These are phyloP conservation scores for Paracorniculantispora psalliotae DNA, from an alignment of 2,329 filamentous ascomycete species.

Conservation along the genomic window DNA sequence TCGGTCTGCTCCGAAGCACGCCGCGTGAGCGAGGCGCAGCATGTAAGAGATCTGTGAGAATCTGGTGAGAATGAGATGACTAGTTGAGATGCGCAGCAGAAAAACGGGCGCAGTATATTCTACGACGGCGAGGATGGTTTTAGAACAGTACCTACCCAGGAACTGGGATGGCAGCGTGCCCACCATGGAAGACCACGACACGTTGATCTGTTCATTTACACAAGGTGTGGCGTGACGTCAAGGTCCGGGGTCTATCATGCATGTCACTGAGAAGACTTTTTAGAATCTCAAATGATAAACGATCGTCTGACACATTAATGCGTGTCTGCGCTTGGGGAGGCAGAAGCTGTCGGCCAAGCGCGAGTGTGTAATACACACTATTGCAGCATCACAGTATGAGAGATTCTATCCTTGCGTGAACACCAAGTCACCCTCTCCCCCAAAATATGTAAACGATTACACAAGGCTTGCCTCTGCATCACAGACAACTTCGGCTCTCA, in stretches of 20 bases:
- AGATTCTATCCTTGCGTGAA: too few relatives aligned
- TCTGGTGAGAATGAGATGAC: too few relatives aligned
- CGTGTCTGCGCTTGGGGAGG: too few relatives aligned
- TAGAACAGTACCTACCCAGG: too few relatives aligned
- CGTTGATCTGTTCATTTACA: background rate
- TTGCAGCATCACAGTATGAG: too few relatives aligned
- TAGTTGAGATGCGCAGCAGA: background rate
- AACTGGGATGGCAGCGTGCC: background rate
- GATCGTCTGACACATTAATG: too few relatives aligned
- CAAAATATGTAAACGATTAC: background rate
- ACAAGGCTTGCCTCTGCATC: background rate
- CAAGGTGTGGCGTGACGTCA: slow-evolving; percentile 2
- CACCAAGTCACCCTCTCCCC: too few relatives aligned
- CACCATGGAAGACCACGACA: background rate
- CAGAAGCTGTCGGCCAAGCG: too few relatives aligned
- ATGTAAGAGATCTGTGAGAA: too few relatives aligned
- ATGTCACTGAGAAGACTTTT: background rate
- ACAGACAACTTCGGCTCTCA: background rate
- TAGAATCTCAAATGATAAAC: background rate
- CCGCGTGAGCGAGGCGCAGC: background rate
- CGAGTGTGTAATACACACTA: too few relatives aligned
- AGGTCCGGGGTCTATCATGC: background rate
- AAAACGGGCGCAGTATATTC: background rate
- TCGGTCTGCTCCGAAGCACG: background rate
- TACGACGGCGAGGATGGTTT: background rate